Evolutionary conservation across 768 basidiomycete species (phyloP), one percentile per base, ranked within the genome.

Genomic region (Naganishia randhawae): DNA sequence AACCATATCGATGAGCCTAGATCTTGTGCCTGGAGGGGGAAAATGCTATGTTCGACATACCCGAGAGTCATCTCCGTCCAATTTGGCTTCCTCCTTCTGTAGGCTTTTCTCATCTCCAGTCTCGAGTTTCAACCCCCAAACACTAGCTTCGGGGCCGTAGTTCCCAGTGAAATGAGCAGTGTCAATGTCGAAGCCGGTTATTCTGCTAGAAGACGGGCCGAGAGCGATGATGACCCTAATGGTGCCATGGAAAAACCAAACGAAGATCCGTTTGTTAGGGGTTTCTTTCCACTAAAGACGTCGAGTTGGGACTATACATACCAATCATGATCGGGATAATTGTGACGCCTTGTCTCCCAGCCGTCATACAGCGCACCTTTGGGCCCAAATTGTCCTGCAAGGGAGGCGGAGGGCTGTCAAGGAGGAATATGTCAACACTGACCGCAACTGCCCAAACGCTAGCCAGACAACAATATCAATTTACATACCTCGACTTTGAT

Each of bases 351-450:
- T 31, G 84, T 85, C 79, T 99, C 96, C 96, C 96, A 99, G 63
- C 94, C 96, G 71, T 88, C 91, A 80, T 84, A 98, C 27, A 97
- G 81, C 0, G 95, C 95, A 27, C 96, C 96, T 48, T 93, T 95
- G 2, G 92, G 90, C 8, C 95, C 95, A 73, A 93, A 99, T 73
- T 93, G 91, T n/a, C 96, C 96, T 80, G 94, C 93, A 76, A 96
- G 81, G 72, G 88, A 91, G 4, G 84, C 85, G 27, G 94, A 87
- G 8, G 94, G 89, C 93, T 96, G 71, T 16, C 71, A 31, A 31
- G n/a, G n/a, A n/a, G n/a, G n/a, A 8, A 57, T 1, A 42, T 16
- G 19, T 41, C 57, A 45, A 17, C 37, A 17, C 37, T 2, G 19
- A 50, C 22, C 61, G 29, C 17, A 65, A 8, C 19, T 48, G n/a